Evolutionary conservation across 176 grass and related monocot species (phyloP), one percentile per base, ranked within the genome.

Genomic region (Paspalum notatum): DNA sequence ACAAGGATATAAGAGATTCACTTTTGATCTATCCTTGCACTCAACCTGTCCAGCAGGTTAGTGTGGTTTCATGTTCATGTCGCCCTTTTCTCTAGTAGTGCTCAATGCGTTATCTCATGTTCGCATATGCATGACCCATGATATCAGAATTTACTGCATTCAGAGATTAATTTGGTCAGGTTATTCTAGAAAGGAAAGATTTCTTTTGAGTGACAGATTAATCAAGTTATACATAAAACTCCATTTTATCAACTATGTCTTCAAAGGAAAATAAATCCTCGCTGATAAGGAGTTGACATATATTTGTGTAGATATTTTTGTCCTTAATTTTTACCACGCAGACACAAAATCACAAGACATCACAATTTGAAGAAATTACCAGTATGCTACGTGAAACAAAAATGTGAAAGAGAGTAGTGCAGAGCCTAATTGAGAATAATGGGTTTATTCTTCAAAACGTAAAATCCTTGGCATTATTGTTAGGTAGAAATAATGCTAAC

Each of bases 1-100:
- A 40, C 56, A 62, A 61, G 68, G 56, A 72, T 73, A 72, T 73
- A 72, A 72, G 55, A 51, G 27, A 62, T 51, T 24, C 18, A 77
- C 48, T 47, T 77, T 47, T 77, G 75, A 16, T 60, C 4, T 24
- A 82, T 72, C 42, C 24, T 50, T 55, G 77, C 77, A 55, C 51
- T 55, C 22, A 69, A 17, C 9, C 65, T 59, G 10, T 58, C 52
- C 25, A 58, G 27, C 26, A 27, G 44, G 39, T 21, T 40, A 72
- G 48, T 72, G 49, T 54, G 10, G 49, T 39, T 72, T 72, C 70
- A 53, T 43, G 20, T 8, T 67, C 63, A 80, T 32, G 9, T 39
- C 51, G 45, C 51, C 25, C 63, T 58, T 69, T 45, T 80, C 22
- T 52, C 16, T 68, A 70, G 65, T 68, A 70, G 65, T 80, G 65